Percentiles rank a stretch among this genome's conserved stretches.
phyloP scores from a whole-genome alignment of 345 rosid species.

The Fremontodendron californicum region DNA sequence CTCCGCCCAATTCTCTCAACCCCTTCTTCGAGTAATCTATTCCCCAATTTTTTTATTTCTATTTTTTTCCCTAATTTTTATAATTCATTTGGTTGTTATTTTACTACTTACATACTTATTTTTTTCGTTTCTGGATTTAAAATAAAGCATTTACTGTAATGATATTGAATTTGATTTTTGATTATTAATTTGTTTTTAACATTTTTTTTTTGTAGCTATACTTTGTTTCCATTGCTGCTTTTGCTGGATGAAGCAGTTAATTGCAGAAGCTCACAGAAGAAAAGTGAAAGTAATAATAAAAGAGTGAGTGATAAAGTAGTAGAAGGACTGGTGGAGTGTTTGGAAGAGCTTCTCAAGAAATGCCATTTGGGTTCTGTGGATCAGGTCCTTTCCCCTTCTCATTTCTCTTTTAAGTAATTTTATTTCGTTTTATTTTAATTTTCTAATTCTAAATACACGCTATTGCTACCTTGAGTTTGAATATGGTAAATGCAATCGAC shows the following conservation, averaged over 20 bases:
- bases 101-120: neutral
- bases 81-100: neutral
- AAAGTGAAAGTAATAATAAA: neutral
- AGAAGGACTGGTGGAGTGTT: constrained; percentile 69
- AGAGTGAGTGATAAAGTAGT: constrained; percentile 71
- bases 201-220: constrained; percentile 57
- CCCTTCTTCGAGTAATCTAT: constrained; percentile 69
- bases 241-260: constrained; percentile 68
- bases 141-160: neutral
- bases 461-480: neutral
- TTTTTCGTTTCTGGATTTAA: neutral
- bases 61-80: neutral
- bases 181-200: constrained; percentile 8
- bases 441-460: neutral
- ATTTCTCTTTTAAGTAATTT: neutral
- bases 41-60: neutral
- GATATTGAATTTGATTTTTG: neutral
- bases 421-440: neutral
- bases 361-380: constrained; percentile 55
- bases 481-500: neutral
- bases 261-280: constrained; percentile 40
- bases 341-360: constrained; percentile 77
- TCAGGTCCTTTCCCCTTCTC: constrained; percentile 46
- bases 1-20: constrained; percentile 53
- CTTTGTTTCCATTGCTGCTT: constrained; percentile 76